A percentile compares a stretch with the other conserved stretches of the same genome.
These are phyloP conservation scores for Fistulifera pelliculosa DNA, from an alignment of 108 stramenopile genomes.

Conservation along the genomic window DNA sequence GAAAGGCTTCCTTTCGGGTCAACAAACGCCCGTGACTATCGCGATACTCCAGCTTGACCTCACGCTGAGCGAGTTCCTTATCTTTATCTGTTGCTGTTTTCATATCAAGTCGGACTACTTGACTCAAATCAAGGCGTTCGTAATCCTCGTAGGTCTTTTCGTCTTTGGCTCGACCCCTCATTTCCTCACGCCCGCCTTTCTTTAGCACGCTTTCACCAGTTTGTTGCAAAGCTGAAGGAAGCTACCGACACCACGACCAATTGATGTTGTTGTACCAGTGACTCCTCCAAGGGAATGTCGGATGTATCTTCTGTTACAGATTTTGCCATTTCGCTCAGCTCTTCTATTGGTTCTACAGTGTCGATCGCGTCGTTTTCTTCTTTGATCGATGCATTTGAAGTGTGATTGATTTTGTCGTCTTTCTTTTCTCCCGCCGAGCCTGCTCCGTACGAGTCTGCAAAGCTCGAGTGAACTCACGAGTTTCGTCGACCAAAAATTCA, in stretches of 20 bases:
- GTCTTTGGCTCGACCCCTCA: constrained; percentile 83
- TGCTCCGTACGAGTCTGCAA: constrained; percentile 63
- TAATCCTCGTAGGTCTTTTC: constrained; percentile 86
- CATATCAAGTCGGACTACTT: constrained; percentile 66
- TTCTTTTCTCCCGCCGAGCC: constrained; percentile 26
- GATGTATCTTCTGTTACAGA: constrained; percentile 25
- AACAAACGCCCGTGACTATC: constrained; percentile 90
- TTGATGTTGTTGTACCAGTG: constrained; percentile 37
- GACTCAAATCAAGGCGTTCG: constrained; percentile 51
- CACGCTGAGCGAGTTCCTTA: constrained; percentile 61
- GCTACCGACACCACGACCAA: constrained; percentile 70
- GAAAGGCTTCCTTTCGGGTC: constrained; percentile 93
- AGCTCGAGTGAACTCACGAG: constrained; percentile 77
- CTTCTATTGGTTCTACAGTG: constrained; percentile 62
- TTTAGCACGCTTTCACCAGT: constrained; percentile 75
- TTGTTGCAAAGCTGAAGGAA: constrained; percentile 68
- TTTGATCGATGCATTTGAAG: neutral
- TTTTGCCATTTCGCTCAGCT: constrained; percentile 33
- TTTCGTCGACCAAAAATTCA: constrained; percentile 71
- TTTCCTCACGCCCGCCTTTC: constrained; percentile 60
- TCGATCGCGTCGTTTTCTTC: constrained; percentile 40
- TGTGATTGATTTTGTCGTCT: neutral
- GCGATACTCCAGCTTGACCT: constrained; percentile 93
- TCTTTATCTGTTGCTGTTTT: constrained; percentile 67
- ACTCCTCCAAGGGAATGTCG: constrained; percentile 27